Evolutionary conservation across 805 yeast genomes (phyloP).

Genomic region (Nakazawaea anatomiae): DNA sequence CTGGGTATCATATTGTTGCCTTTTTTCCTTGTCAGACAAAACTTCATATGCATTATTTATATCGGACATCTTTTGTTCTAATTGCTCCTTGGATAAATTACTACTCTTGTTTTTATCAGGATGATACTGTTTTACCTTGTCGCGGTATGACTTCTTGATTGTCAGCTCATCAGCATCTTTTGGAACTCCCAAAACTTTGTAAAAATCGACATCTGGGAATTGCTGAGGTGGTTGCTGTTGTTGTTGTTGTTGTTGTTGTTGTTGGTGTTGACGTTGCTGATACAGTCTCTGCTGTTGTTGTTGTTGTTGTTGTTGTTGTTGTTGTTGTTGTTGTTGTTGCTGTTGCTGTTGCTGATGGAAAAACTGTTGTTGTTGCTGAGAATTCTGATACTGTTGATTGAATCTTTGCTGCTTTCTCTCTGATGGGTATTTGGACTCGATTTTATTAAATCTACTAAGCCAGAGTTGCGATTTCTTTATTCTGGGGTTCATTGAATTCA

Average conservation of each 20-base stretch:
- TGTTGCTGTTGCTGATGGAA: conserved; percentile 21
- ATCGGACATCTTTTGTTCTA: conserved; percentile 82
- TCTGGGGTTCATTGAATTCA: conserved; percentile 28
- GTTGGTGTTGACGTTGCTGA: conserved; percentile 30
- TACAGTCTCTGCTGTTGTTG: conserved; percentile 25
- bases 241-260: conserved; percentile 25
- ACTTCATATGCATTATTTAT: conserved; percentile 92
- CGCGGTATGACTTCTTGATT: conserved; percentile 76
- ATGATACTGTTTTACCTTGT: conserved; percentile 73
- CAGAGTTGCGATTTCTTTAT: conserved; percentile 34
- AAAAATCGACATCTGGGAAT: conserved; percentile 55
- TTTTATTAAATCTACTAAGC: conserved; percentile 25
- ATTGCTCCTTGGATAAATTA: conserved; percentile 58
- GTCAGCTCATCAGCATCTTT: conserved; percentile 63
- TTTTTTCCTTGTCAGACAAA: conserved; percentile 58
- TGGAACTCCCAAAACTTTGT: conserved; percentile 66
- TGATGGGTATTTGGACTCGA: conserved; percentile 28
- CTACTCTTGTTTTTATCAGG: conserved; percentile 82
- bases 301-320: conserved; percentile 38
- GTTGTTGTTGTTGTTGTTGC: conserved; percentile 30
- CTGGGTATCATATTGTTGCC: conserved; percentile 58
- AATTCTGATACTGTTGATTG: not conserved
- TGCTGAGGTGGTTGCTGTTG: conserved; percentile 25
- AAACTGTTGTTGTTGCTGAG: conserved; percentile 27
- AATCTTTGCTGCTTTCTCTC: conserved; percentile 3